These are phyloP conservation scores for Backusella psychrophila DNA, from an alignment of 192 early-diverging fungal genomes.

Conservation along the genomic window DNA sequence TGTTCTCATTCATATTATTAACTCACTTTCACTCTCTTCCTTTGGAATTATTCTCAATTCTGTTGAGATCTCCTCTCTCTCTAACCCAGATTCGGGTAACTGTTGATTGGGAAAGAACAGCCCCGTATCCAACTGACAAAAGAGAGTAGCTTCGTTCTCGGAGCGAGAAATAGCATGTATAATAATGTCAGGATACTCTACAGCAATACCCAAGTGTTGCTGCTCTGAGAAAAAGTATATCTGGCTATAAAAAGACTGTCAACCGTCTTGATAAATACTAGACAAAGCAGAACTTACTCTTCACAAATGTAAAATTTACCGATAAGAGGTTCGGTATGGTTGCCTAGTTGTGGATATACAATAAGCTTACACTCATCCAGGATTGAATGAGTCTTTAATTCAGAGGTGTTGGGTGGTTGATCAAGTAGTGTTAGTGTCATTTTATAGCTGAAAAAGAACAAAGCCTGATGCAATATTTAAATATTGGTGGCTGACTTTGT, in stretches of 20 bases:
- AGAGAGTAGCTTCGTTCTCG: conserved; percentile 50
- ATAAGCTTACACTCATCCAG: conserved; percentile 12
- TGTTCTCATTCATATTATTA: neutral
- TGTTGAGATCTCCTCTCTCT: conserved; percentile 39
- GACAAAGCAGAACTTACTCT: conserved; percentile 27
- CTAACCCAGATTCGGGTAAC: conserved; percentile 24
- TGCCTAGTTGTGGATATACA: conserved; percentile 23
- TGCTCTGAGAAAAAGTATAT: conserved; percentile 48
- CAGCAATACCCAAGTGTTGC: conserved; percentile 42
- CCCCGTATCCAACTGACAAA: conserved; percentile 55
- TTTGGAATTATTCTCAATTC: conserved; percentile 60
- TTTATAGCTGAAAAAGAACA: neutral
- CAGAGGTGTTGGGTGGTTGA: conserved; percentile 17
- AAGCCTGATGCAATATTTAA: neutral
- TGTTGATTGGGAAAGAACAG: conserved; percentile 34
- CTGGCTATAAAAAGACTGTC: conserved; percentile 30
- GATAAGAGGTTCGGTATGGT: conserved; percentile 18
- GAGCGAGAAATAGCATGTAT: conserved; percentile 70
- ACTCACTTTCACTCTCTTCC: conserved; percentile 52
- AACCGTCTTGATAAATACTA: neutral
- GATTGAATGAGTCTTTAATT: conserved; percentile 5
- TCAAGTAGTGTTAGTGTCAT: conserved; percentile 34
- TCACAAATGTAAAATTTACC: conserved; percentile 46
- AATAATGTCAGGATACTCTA: conserved; percentile 62
- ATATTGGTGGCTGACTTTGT: neutral